Evolutionary conservation across 116 monocot species (phyloP), one percentile per base, ranked within the genome.

Genomic region (Phalaenopsis hybrid): DNA sequence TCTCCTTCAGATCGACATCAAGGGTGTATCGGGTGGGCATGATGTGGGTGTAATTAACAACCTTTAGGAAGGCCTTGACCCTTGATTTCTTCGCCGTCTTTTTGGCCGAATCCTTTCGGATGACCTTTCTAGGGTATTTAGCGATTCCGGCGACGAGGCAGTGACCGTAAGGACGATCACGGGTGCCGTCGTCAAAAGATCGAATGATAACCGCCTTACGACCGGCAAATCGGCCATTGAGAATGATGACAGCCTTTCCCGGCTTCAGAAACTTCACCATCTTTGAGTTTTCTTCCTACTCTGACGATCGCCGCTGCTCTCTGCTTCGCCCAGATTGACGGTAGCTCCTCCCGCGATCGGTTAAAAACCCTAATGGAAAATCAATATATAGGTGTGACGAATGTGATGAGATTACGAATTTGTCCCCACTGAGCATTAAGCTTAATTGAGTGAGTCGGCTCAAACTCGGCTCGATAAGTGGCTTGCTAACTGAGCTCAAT

Each of bases 201-300:
- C 83, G 82, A 2, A 91, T 63, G 83, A 91, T 91, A n/a, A 91
- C 88, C 31, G 88, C 91, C 81, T 91, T 91, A 17, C 86, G 81
- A 3, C 91, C 91, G 44, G 88, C 91, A 81, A 85, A 91, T n/a
- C 91, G 82, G 23, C 89, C 89, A 58, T 86, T 86, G 28, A 89
- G 82, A 16, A 89, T 51, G 80, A 89, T 86, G 77, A 91, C 88
- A 44, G 88, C 91, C 85, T 91, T 91, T 81, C 85, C 83, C 0
- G 88, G 86, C 86, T 91, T 91, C 82, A 91, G 51, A 46, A 88
- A 91, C 83, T 88, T 91, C 83, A 89, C 87, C 91, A 88, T 88
- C 73, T 20, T 82, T 76, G 76, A 75, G 7, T 46, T 46, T 23
- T 75, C 75, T 23, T 20, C 75, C 46, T 44, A 18, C 75, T 18